phyloP scores from a whole-genome alignment of 2,329 filamentous ascomycete species.

The Fusarium torreyae region DNA sequence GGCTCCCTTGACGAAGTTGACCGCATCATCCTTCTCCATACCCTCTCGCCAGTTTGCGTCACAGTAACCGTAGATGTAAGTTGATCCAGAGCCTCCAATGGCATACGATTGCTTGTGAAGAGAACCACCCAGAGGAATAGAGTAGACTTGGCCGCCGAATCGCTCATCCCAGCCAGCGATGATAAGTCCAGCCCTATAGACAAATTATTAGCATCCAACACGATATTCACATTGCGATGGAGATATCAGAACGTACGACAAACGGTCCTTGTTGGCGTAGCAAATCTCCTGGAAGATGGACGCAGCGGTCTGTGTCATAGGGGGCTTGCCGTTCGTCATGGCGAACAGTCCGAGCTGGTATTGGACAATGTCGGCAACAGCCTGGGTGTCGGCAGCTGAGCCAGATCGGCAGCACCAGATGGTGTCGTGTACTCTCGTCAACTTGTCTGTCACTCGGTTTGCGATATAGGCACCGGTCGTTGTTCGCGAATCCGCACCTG shows the following conservation, averaged over 20 bases:
- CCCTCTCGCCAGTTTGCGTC: conserved; percentile 95
- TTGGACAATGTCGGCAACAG: conserved; percentile 97
- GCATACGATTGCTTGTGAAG: conserved; percentile 97
- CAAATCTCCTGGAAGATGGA: conserved; percentile 98
- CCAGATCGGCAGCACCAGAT: conserved; percentile 99
- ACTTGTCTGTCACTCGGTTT: conserved; percentile 99
- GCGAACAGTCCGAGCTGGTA: conserved; percentile 96
- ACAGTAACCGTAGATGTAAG: conserved; percentile 99
- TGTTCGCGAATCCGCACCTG: conserved; percentile 94
- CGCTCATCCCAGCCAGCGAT: conserved; percentile 98
- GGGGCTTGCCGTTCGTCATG: conserved; percentile 88
- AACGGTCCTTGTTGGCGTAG: conserved; percentile 95
- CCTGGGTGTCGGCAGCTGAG: conserved; percentile 97
- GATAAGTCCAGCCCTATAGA: conserved; percentile 88
- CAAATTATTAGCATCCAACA: conserved; percentile 30
- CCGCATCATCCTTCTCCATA: conserved; percentile 93
- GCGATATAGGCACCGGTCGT: conserved; percentile 99
- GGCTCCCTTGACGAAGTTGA: conserved; percentile 92
- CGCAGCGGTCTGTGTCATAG: conserved; percentile 94
- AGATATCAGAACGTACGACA: conserved; percentile 76
- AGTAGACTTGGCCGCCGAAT: conserved; percentile 97
- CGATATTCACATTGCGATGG: not conserved
- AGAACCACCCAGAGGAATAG: conserved; percentile 94
- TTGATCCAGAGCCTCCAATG: conserved; percentile 96
- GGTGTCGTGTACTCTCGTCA: conserved; percentile 97